Evolutionary conservation across 108 stramenopile genomes (phyloP).

Genomic region (Skeletonema menzelii): DNA sequence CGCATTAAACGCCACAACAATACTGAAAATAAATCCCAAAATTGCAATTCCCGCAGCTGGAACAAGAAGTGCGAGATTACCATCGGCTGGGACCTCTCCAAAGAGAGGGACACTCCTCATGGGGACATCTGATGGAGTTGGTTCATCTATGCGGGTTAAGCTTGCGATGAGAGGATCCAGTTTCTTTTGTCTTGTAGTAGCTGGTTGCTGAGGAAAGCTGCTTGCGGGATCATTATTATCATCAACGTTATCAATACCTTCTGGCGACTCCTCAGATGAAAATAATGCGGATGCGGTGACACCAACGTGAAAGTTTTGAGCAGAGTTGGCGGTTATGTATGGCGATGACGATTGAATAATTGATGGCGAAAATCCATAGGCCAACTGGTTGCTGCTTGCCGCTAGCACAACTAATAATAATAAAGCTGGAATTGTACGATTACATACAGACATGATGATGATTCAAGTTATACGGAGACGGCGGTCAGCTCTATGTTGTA

Average conservation of each 20-base stretch:
- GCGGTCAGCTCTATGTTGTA: too few relatives aligned
- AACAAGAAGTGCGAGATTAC: slow-evolving; percentile 55
- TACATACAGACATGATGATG: background rate
- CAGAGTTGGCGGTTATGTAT: background rate
- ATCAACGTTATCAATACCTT: background rate
- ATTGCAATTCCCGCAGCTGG: slow-evolving; percentile 68
- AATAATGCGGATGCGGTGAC: background rate
- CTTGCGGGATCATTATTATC: background rate
- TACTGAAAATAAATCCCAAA: slow-evolving; percentile 62
- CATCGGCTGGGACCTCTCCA: slow-evolving; percentile 77
- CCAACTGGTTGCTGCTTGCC: background rate
- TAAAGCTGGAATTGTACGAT: background rate
- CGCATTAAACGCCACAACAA: slow-evolving; percentile 59
- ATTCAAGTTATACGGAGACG: background rate
- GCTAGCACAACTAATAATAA: background rate
- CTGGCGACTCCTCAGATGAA: background rate
- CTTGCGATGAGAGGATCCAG: slow-evolving; percentile 73
- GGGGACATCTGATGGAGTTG: slow-evolving; percentile 21
- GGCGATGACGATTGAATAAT: background rate
- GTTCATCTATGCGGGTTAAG: slow-evolving; percentile 62
- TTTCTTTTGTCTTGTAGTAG: slow-evolving; percentile 13
- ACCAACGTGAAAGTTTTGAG: background rate
- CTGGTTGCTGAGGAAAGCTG: background rate
- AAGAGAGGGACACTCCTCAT: slow-evolving; percentile 59
- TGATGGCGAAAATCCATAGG: background rate